Conservation (phyloP, 202 grass and related monocot genomes). For the Cymbopogon flexuosus region DNA sequence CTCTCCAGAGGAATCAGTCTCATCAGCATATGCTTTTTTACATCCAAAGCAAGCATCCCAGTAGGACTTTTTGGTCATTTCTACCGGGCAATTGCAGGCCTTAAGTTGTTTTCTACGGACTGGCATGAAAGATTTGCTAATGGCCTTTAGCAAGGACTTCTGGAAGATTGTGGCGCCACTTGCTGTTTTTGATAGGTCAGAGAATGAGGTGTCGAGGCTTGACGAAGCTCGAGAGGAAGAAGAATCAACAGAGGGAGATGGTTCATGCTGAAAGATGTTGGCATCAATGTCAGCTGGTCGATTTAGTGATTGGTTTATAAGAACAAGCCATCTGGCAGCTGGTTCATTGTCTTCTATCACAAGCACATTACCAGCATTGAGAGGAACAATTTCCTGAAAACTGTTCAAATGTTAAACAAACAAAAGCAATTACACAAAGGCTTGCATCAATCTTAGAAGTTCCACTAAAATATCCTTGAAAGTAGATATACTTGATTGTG, state of each 20-base stretch:
- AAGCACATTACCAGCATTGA: constrained; percentile 96
- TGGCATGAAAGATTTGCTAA: constrained; percentile 81
- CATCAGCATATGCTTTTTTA: constrained; percentile 32
- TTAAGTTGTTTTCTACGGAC: constrained; percentile 53
- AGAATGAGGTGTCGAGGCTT: constrained; percentile 40
- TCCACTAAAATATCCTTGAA: constrained; percentile 9
- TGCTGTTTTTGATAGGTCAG: constrained; percentile 56
- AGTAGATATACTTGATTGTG: neutral
- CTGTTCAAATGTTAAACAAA: constrained; percentile 51
- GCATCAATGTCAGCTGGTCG: constrained; percentile 36
- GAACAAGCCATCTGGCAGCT: constrained; percentile 84
- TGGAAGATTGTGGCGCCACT: constrained; percentile 69
- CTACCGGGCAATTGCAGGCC: constrained; percentile 65
- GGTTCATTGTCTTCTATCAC: constrained; percentile 90
- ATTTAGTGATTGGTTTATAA: constrained; percentile 90
- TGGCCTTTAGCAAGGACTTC: constrained; percentile 62
- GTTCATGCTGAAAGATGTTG: constrained; percentile 40
- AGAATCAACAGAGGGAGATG: constrained; percentile 49
- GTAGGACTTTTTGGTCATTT: constrained; percentile 64
- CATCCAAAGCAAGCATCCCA: constrained; percentile 68
- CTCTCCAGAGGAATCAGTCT: constrained; percentile 62
- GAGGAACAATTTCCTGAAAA: constrained; percentile 98
- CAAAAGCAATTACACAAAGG: neutral
- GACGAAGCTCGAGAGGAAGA: constrained; percentile 49
- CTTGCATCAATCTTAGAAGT: neutral